phyloP scores from a whole-genome alignment of 2,329 filamentous ascomycete genomes.

The Orbilia ellipsospora region DNA sequence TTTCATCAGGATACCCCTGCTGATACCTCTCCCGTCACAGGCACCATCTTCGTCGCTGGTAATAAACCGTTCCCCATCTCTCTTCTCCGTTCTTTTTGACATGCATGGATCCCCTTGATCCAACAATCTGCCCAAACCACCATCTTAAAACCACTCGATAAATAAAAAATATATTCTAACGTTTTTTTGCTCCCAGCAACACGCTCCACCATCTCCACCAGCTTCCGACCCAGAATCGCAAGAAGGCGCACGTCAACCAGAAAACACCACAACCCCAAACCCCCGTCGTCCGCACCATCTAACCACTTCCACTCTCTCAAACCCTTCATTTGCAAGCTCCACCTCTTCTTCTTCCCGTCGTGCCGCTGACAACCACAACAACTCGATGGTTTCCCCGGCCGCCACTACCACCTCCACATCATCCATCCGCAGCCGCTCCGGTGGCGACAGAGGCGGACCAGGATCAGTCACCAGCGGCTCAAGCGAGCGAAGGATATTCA shows the following conservation, averaged over 20 bases:
- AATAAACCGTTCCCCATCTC: conserved; percentile 7
- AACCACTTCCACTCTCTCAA: conserved; percentile 28
- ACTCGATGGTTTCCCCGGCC: conserved; percentile 44
- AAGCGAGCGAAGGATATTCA: conserved; percentile 27
- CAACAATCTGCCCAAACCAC: conserved; percentile 8
- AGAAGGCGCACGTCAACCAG: conserved; percentile 9
- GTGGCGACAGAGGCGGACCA: conserved; percentile 27
- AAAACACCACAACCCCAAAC: conserved; percentile 10
- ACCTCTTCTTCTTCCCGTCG: conserved; percentile 48
- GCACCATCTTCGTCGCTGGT: conserved; percentile 25
- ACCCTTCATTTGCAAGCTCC: conserved; percentile 42
- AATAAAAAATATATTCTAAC: conserved; percentile 6
- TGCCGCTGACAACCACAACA: conserved; percentile 30
- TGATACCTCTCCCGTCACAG: conserved; percentile 14
- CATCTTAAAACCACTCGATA: neutral
- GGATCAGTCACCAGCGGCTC: conserved; percentile 37
- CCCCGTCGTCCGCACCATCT: conserved; percentile 48
- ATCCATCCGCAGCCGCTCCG: conserved; percentile 46
- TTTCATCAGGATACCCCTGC: conserved; percentile 16
- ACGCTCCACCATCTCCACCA: conserved; percentile 46
- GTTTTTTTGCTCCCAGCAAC: neutral
- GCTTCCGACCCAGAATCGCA: conserved; percentile 39
- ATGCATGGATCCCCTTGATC: conserved; percentile 23
- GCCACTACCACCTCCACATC: conserved; percentile 49
- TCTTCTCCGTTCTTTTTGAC: no score